Conservation (phyloP, 1,284 basidiomycete genomes). For the Apiotrichum domesticum region DNA sequence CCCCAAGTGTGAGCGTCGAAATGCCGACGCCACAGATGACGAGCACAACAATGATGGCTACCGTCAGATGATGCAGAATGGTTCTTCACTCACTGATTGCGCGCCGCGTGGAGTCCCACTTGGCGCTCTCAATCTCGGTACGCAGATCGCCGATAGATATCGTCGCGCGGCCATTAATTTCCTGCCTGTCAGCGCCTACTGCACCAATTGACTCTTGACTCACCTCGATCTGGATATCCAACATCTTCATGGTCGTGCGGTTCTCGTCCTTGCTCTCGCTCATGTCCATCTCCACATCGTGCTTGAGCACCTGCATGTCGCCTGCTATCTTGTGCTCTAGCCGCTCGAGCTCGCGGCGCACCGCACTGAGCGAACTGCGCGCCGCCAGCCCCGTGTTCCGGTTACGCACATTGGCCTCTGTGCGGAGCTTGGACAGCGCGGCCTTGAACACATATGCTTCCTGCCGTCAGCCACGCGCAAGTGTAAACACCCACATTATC, state of each 20-base stretch:
- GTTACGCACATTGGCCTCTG: slow-evolving; percentile 76
- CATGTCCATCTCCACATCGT: slow-evolving; percentile 81
- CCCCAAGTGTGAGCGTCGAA: slow-evolving; percentile 12
- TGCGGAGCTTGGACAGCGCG: slow-evolving; percentile 82
- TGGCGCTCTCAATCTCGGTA: slow-evolving; percentile 78
- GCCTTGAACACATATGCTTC: slow-evolving; percentile 94
- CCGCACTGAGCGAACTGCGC: slow-evolving; percentile 64
- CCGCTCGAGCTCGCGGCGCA: slow-evolving; percentile 82
- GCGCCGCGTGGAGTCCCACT: slow-evolving; percentile 84
- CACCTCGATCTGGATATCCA: slow-evolving; percentile 86
- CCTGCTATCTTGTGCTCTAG: slow-evolving; percentile 90
- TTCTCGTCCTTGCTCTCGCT: slow-evolving; percentile 90
- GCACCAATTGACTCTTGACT: slow-evolving; percentile 9
- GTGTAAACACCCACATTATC: slow-evolving; percentile 66
- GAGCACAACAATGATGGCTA: slow-evolving; percentile 34
- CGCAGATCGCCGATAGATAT: slow-evolving; percentile 80
- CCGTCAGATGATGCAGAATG: neutral
- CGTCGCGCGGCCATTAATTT: slow-evolving; percentile 76
- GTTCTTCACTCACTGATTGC: slow-evolving; percentile 62
- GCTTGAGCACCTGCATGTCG: slow-evolving; percentile 75
- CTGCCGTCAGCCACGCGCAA: slow-evolving; percentile 48
- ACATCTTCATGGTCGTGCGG: slow-evolving; percentile 76
- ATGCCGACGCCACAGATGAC: slow-evolving; percentile 16
- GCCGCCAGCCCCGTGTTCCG: slow-evolving; percentile 80
- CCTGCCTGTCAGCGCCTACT: slow-evolving; percentile 49